Percentiles rank a stretch among this genome's conserved stretches.
Evolutionary conservation across 1,284 basidiomycete species (phyloP).

Genomic region (Cystobasidium pallidum): DNA sequence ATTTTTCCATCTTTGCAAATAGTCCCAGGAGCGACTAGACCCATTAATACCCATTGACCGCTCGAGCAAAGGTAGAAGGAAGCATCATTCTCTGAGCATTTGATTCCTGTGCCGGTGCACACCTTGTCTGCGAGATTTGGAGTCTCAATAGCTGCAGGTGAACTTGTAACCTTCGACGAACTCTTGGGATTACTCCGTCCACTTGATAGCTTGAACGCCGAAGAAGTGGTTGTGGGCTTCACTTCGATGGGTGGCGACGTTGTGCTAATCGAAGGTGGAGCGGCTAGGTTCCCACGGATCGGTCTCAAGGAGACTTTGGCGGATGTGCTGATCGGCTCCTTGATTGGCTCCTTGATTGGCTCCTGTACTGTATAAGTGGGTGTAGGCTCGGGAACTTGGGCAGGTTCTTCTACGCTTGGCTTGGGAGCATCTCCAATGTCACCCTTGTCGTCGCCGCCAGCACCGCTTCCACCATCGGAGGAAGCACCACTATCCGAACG

Average conservation of each 20-base stretch:
- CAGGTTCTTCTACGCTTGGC: not conserved
- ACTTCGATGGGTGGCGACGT: not conserved
- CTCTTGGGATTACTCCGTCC: not conserved
- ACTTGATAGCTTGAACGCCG: constrained; percentile 7
- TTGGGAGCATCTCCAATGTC: not conserved
- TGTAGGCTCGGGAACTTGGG: constrained; percentile 1
- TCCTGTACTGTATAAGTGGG: no score
- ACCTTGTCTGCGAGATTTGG: not conserved
- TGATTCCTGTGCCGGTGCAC: constrained; percentile 7
- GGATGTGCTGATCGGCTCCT: not conserved
- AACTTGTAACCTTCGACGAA: not conserved
- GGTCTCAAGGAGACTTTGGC: not conserved
- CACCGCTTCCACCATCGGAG: not conserved
- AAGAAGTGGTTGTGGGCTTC: not conserved
- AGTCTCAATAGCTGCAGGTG: not conserved
- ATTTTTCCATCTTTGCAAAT: constrained; percentile 35
- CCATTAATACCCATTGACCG: constrained; percentile 28
- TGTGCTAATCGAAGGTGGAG: not conserved
- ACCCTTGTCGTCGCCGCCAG: not conserved
- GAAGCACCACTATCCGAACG: constrained; percentile 28
- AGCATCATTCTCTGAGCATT: constrained; percentile 32
- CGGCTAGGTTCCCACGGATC: not conserved
- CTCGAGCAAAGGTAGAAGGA: constrained; percentile 25
- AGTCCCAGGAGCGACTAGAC: constrained; percentile 33
- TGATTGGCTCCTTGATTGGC: not conserved